These are phyloP conservation scores for Rusavskia elegans DNA, from an alignment of 495 filamentous ascomycete genomes.

Conservation along the genomic window DNA sequence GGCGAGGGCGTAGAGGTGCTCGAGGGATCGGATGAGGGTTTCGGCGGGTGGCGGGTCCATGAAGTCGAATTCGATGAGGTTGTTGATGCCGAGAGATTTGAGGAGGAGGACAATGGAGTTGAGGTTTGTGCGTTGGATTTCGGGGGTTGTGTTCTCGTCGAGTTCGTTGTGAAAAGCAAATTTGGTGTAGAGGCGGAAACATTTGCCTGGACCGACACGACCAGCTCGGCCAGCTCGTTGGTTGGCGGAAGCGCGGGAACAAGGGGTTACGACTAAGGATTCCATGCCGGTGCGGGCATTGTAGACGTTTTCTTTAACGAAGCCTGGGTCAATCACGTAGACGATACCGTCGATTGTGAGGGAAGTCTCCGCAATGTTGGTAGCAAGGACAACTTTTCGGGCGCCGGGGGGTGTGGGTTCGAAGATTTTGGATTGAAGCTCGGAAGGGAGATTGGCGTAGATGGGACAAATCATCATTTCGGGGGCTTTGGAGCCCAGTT, in stretches of 20 bases:
- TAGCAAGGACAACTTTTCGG: slow-evolving; percentile 75
- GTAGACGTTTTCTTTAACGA: slow-evolving; percentile 92
- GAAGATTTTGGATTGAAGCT: slow-evolving; percentile 77
- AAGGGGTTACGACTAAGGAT: slow-evolving; percentile 75
- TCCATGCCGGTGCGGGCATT: slow-evolving; percentile 89
- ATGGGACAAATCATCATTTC: slow-evolving; percentile 80
- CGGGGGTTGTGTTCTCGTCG: slow-evolving; percentile 81
- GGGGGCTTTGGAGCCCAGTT: slow-evolving; percentile 66
- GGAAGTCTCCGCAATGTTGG: slow-evolving; percentile 82
- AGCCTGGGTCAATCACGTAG: slow-evolving; percentile 83
- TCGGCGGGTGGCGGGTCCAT: slow-evolving; percentile 90
- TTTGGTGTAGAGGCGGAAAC: slow-evolving; percentile 89
- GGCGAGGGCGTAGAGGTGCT: slow-evolving; percentile 83
- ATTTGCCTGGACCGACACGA: slow-evolving; percentile 84
- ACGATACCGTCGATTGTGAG: slow-evolving; percentile 84
- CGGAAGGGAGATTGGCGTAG: slow-evolving; percentile 76
- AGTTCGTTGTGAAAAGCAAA: slow-evolving; percentile 91
- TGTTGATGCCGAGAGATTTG: slow-evolving; percentile 84
- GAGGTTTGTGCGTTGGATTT: slow-evolving; percentile 86
- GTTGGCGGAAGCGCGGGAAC: slow-evolving; percentile 86
- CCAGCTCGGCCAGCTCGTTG: slow-evolving; percentile 86
- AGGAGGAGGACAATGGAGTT: slow-evolving; percentile 71
- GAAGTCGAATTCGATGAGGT: slow-evolving; percentile 90
- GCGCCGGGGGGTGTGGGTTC: slow-evolving; percentile 70
- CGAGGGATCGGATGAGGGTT: slow-evolving; percentile 76